These are phyloP conservation scores for Otatea glauca DNA, from an alignment of 176 grass and related monocot genomes.

Conservation along the genomic window DNA sequence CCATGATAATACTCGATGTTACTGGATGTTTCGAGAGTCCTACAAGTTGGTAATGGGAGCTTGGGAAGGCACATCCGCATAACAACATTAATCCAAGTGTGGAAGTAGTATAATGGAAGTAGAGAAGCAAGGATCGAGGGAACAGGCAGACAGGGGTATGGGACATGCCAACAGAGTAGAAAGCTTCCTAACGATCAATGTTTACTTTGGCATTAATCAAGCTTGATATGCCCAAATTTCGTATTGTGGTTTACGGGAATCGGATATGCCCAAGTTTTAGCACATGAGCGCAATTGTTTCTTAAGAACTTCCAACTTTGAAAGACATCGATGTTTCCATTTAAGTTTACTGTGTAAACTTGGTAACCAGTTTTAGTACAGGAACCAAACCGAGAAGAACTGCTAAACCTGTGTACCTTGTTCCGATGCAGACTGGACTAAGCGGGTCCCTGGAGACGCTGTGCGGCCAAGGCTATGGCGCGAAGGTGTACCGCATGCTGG, in stretches of 20 bases:
- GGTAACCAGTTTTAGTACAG: background rate
- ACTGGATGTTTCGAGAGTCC: background rate
- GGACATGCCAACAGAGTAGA: too few relatives aligned
- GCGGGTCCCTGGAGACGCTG: constrained; percentile 50
- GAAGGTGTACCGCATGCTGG: constrained; percentile 43
- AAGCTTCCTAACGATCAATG: too few relatives aligned
- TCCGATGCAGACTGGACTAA: constrained; percentile 47
- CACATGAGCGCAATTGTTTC: too few relatives aligned
- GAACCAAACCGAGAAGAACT: background rate
- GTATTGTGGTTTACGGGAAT: too few relatives aligned
- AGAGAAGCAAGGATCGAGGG: background rate
- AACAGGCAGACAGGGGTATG: background rate
- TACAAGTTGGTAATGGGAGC: background rate
- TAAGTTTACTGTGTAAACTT: background rate
- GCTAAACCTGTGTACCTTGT: background rate
- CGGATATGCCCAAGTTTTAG: too few relatives aligned
- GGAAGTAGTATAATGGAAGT: background rate
- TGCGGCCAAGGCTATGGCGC: constrained; percentile 57
- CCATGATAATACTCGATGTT: background rate
- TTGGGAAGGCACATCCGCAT: background rate
- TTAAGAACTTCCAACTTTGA: background rate
- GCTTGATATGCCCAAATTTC: too few relatives aligned
- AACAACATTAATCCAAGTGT: background rate
- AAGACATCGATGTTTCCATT: background rate
- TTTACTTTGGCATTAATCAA: too few relatives aligned